These are phyloP conservation scores for Malassezia globosa DNA, from an alignment of 1,284 basidiomycete genomes.

Conservation along the genomic window DNA sequence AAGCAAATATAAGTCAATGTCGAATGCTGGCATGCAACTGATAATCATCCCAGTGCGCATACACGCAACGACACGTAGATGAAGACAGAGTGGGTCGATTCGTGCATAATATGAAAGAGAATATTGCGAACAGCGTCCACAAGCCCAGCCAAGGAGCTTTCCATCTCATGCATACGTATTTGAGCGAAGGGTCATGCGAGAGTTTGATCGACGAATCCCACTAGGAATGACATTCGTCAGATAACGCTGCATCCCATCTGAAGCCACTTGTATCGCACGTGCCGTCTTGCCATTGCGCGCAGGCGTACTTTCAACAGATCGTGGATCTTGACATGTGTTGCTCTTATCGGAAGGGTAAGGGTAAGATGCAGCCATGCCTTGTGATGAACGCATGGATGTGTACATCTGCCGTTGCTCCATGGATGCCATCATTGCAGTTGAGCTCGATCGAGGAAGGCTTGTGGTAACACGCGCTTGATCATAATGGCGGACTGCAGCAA, in stretches of 20 bases:
- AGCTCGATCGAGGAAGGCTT: constrained; percentile 12
- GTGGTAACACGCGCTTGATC: constrained; percentile 21
- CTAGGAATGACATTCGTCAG: constrained; percentile 30
- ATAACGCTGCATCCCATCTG: constrained; percentile 31
- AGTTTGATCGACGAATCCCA: constrained; percentile 29
- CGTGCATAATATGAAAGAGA: too few species aligned
- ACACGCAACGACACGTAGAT: too few species aligned
- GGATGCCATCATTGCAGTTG: constrained; percentile 10
- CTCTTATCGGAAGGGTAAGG: neutral
- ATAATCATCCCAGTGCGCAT: too few species aligned
- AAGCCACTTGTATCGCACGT: constrained; percentile 2
- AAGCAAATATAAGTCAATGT: too few species aligned
- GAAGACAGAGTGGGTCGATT: too few species aligned
- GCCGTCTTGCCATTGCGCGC: constrained; percentile 11
- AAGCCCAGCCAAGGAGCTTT: neutral
- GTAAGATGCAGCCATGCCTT: neutral
- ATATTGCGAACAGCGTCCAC: too few species aligned
- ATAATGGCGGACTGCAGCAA: constrained; percentile 21
- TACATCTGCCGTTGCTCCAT: constrained; percentile 17
- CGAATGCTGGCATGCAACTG: too few species aligned
- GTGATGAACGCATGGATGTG: neutral
- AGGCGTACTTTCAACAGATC: constrained; percentile 4
- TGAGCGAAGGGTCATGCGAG: constrained; percentile 27
- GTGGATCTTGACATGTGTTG: neutral
- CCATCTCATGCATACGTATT: constrained; percentile 21